Evolutionary conservation across 768 basidiomycete genomes (phyloP), one percentile per base, ranked within the genome.

Genomic region (Crucibulum laeve): DNA sequence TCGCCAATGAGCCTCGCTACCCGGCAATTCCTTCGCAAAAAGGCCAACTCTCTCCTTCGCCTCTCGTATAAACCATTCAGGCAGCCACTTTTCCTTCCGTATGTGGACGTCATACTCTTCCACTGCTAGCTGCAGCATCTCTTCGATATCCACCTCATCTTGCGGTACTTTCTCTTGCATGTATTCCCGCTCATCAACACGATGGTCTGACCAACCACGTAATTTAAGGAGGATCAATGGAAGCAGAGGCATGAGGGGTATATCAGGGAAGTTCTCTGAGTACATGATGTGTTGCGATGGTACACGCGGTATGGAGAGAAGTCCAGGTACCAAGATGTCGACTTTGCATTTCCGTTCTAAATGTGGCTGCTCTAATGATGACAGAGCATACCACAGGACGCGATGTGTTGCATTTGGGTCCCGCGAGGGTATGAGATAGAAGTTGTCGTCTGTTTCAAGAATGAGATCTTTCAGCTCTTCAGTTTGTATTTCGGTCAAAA

Each of bases 141-240:
- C 60, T 5, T 51, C 48, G 30, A 79, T 65, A 47, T 77, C 76
- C 13, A 48, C 46, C 17, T 61, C 64, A 48, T 77, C 75, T 6
- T 62, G 50, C 26, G 56, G 53, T 41, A 65, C 59, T 54, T 77
- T 77, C 8, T 40, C 47, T 30, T 48, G 57, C 50, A 71, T 60
- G 42, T 69, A 55, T 7, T 23, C 8, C 35, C 65, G 58, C 2
- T 19, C 10, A 21, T 68, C 62, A 3, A 43, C 51, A 4, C 61
- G 50, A 46, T 73, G 71, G 47, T 73, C 67, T 25, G 53, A 47
- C 73, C 73, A 74, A 1, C 62, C 71, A 34, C 65, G 59, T 5
- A 75, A 49, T 45, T 74, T 75, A 37, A 73, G 48, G 13, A 72
- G 53, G 3, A 74, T 55, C 10, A 73, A 51, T 4, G 60, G 53